Evolutionary conservation across 352 stramenopile species (phyloP).

Genomic region (Peronospora destructor): DNA sequence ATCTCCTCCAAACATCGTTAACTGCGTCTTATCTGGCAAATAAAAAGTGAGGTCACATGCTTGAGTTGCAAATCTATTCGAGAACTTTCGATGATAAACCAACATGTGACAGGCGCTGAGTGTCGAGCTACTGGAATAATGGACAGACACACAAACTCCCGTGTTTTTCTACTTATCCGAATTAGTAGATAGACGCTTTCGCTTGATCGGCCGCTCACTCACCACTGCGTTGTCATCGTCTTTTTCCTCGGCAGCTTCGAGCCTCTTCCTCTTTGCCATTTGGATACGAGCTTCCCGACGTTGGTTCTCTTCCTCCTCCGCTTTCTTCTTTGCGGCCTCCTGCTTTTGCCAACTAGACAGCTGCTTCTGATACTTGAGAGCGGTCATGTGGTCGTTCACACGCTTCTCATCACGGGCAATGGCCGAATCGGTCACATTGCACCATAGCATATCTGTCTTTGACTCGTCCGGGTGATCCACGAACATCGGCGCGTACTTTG

Average conservation of each 20-base stretch:
- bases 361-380: conserved; percentile 48
- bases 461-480: conserved; percentile 48
- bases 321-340: conserved; percentile 37
- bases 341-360: conserved; percentile 44
- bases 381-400: conserved; percentile 49
- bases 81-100: conserved; percentile 17
- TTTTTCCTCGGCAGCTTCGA: conserved; percentile 16
- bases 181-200: conserved; percentile 6
- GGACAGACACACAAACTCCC: conserved; percentile 5
- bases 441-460: conserved; percentile 51
- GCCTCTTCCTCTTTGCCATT: conserved; percentile 26
- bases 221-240: conserved; percentile 1
- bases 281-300: conserved; percentile 21
- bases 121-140: no score
- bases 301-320: conserved; percentile 25
- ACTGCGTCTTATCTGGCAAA: background rate
- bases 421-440: conserved; percentile 52
- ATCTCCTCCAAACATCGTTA: conserved; percentile 61
- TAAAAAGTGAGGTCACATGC: conserved; percentile 4
- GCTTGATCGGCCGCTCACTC: conserved; percentile 16
- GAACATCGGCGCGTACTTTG: conserved; percentile 59
- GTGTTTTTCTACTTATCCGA: conserved; percentile 21
- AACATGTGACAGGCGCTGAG: no score
- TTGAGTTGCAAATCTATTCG: conserved; percentile 2
- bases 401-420: conserved; percentile 42